Evolutionary conservation across 495 filamentous ascomycete genomes (phyloP), one percentile per base, ranked within the genome.

Genomic region (Terfezia claveryi): DNA sequence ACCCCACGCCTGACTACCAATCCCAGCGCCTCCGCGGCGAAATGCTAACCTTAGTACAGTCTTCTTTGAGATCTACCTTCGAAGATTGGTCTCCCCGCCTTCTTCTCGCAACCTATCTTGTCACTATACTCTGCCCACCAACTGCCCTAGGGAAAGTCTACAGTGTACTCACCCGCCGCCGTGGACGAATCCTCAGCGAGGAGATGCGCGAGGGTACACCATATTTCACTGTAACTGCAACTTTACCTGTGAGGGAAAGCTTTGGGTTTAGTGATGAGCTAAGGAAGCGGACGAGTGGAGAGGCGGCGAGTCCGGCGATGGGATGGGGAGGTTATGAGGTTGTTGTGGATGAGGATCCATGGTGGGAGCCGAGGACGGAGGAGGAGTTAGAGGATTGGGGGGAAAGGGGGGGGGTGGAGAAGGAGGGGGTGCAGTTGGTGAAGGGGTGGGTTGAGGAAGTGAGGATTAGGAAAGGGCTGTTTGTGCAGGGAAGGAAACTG

Each of bases 231-330:
- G 91, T 98, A 65, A 73, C 80, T 14, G 80, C 89, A 0, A 70
- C 86, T 0, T 75, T 98, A 16, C 91, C 91, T 20, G 87, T 93
- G 0, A 87, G 87, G 37, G 87, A 95, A 66, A 89, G 83, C 0
- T 98, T 98, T 67, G 91, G 92, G 5, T 96, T 98, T 71, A 76
- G 78, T 10, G 88, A 94, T 62, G 91, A 98, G 66, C 94, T 98
- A 68, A 79, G 89, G 51, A 96, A 94, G 68, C 78, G 87, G 9
- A 94, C 89, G 1, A 87, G 82, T 0, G 91, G 91, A 37, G 50
- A 20, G 23, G 84, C 80, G 11, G 91, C 91, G 2, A 81, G 81
- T 59, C 92, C 92, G 38, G 91, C 95, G 70, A 74, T 98, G 11
- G 82, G 93, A 55, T 98, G 95, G 66, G 76, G 81, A 17, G 91